A percentile compares a stretch with the other conserved stretches of the same genome.
Evolutionary conservation across 805 yeast species (phyloP).

Genomic region (Myxozyma melibiosi): DNA sequence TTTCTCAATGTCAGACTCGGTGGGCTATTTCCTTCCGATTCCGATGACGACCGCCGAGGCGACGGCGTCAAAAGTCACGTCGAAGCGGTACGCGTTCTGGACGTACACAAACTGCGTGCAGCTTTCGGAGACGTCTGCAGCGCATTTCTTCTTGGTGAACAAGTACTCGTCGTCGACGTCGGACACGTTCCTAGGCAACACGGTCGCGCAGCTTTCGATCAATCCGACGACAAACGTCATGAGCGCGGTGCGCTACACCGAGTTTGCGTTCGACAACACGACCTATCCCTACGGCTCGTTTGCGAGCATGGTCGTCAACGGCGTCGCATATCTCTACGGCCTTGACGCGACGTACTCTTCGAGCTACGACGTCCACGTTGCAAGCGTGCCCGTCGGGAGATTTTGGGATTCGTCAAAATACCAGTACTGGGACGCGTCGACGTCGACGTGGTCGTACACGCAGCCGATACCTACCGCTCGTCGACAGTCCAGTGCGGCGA

Average conservation of each 20-base stretch:
- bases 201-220: slow-evolving; percentile 14
- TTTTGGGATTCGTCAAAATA: slow-evolving; percentile 5
- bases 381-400: slow-evolving; percentile 15
- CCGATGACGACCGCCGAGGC: slow-evolving; percentile 22
- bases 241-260: slow-evolving; percentile 5
- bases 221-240: slow-evolving; percentile 16
- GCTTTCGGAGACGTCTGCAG: slow-evolving; percentile 13
- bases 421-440: slow-evolving; percentile 24
- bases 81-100: slow-evolving; percentile 24
- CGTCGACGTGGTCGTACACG: slow-evolving; percentile 14
- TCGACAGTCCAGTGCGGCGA: slow-evolving; percentile 25
- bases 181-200: slow-evolving; percentile 16
- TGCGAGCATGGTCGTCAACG: slow-evolving; percentile 29
- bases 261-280: slow-evolving; percentile 7
- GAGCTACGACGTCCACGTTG: slow-evolving; percentile 32
- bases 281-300: slow-evolving; percentile 27
- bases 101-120: slow-evolving; percentile 30
- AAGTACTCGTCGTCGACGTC: slow-evolving; percentile 11
- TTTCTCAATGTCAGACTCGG: slow-evolving; percentile 3
- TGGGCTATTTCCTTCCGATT: slow-evolving; percentile 19
- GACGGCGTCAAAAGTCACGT: neutral
- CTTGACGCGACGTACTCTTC: slow-evolving; percentile 16
- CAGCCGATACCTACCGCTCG: slow-evolving; percentile 27
- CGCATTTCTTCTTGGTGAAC: slow-evolving; percentile 15
- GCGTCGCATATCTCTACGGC: slow-evolving; percentile 24